These are phyloP conservation scores for Amyloporia xantha DNA, from an alignment of 768 basidiomycete genomes.

Conservation along the genomic window DNA sequence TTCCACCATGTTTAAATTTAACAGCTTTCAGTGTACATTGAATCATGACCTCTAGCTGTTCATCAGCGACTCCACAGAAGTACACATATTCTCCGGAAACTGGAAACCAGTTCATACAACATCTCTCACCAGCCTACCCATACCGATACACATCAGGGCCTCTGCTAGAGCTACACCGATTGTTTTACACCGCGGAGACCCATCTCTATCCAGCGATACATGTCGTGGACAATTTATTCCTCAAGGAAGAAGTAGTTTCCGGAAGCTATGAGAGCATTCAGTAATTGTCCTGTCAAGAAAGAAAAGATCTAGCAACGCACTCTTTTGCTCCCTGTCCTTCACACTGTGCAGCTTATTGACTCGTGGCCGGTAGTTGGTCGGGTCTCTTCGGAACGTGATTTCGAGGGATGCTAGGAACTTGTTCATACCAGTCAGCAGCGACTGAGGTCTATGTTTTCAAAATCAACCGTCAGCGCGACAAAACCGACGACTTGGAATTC, in stretches of 20 bases:
- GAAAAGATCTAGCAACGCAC: slow-evolving; percentile 37
- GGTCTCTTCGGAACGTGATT: slow-evolving; percentile 97
- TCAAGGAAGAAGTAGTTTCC: slow-evolving; percentile 94
- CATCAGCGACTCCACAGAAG: no score
- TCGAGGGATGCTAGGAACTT: slow-evolving; percentile 92
- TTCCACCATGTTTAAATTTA: no score
- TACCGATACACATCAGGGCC: background rate
- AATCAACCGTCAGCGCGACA: background rate
- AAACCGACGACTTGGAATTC: background rate
- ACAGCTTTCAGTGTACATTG: no score
- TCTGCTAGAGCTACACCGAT: slow-evolving; percentile 9
- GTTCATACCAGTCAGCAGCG: slow-evolving; percentile 95
- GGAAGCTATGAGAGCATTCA: slow-evolving; percentile 38
- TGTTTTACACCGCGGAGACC: slow-evolving; percentile 12
- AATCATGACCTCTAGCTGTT: no score
- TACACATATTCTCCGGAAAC: no score
- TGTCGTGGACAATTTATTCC: slow-evolving; percentile 35
- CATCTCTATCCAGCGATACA: background rate
- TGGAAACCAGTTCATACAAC: no score
- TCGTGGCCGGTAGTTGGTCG: slow-evolving; percentile 86
- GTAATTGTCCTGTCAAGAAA: background rate
- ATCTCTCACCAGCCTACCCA: background rate
- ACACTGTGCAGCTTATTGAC: slow-evolving; percentile 83
- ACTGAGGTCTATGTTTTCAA: slow-evolving; percentile 64
- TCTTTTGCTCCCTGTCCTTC: slow-evolving; percentile 85